A percentile compares a stretch with the other conserved stretches of the same genome.
Evolutionary conservation across 1,284 basidiomycete species (phyloP).

Genomic region (Mycocalia duriaeana): DNA sequence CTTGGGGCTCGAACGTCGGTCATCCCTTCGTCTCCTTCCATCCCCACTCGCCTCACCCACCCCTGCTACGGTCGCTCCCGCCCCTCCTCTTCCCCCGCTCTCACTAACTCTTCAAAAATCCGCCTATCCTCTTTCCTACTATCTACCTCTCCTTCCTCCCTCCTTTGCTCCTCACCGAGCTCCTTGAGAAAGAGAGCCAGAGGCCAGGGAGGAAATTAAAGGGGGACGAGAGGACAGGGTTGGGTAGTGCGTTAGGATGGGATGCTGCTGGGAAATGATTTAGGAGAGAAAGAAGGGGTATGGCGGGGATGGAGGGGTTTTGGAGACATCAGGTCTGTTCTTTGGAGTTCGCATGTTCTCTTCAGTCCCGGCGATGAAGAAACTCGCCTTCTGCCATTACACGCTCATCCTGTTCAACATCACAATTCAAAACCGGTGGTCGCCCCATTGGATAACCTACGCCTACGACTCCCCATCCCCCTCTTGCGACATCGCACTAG

Average conservation of each 20-base stretch:
- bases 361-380: constrained; percentile 3
- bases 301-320: constrained; percentile 8
- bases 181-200: constrained; percentile 44
- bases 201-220: constrained; percentile 34
- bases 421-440: too few relatives aligned
- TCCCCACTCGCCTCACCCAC: too few relatives aligned
- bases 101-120: constrained; percentile 31
- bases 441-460: too few relatives aligned
- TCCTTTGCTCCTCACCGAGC: constrained; percentile 41
- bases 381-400: too few relatives aligned
- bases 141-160: constrained; percentile 43
- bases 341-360: constrained; percentile 43
- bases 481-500: neutral
- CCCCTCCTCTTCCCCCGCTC: constrained; percentile 2
- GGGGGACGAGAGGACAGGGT: constrained; percentile 51
- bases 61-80: neutral
- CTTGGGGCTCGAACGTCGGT: neutral
- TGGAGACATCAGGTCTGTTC: too few relatives aligned
- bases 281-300: neutral
- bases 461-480: neutral
- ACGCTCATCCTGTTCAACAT: too few relatives aligned
- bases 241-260: constrained; percentile 56
- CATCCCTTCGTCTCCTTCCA: neutral
- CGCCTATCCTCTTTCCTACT: constrained; percentile 36
- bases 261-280: constrained; percentile 32